Evolutionary conservation across 192 early-diverging fungal genomes (phyloP), one percentile per base, ranked within the genome.

Genomic region (Linnemannia hyalina): DNA sequence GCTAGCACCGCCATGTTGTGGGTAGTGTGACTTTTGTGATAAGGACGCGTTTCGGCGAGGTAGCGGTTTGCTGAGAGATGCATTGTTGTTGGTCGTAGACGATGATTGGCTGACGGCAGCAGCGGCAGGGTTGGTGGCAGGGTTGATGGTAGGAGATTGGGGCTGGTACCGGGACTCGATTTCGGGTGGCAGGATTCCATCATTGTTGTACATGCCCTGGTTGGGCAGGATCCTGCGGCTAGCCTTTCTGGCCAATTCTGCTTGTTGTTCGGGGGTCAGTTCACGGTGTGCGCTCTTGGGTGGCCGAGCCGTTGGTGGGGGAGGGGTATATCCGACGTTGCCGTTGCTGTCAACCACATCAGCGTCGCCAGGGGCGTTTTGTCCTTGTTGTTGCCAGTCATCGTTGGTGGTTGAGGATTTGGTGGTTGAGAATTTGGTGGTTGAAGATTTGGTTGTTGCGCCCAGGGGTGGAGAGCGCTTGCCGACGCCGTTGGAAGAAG

Each of bases 191-290:
- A 80, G 29, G 52, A 74, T 32, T 26, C 84, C 84, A 29, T 86
- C 84, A 35, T 77, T 81, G 75, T 79, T 86, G 47, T 86, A 86
- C 42, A 36, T 68, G 16, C 79, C 84, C 44, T 86, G 84, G 76
- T 86, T 86, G 26, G 84, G 84, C 20, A 86, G 72, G 76, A 86
- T 86, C 6, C 84, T 75, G 32, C 84, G 84, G 29, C 84, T 86
- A 5, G 84, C 84, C 60, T 86, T 86, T 52, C 74, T 65, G 16
- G 84, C 84, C 32, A 86, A 71, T 36, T 86, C 84, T 18, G 79
- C 84, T 42, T 86, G 84, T 47, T 86, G 84, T 36, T 86, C 84
- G 46, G 80, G 75, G 26, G 76, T 78, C 49, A 86, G 26, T 15
- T 86, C 78, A 2, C 74, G 74, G 41, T 71, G 70, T 7, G 57